Base-by-base conservation (phyloP, 805 yeast genomes). In the Barnettozyma sucrosica region DNA sequence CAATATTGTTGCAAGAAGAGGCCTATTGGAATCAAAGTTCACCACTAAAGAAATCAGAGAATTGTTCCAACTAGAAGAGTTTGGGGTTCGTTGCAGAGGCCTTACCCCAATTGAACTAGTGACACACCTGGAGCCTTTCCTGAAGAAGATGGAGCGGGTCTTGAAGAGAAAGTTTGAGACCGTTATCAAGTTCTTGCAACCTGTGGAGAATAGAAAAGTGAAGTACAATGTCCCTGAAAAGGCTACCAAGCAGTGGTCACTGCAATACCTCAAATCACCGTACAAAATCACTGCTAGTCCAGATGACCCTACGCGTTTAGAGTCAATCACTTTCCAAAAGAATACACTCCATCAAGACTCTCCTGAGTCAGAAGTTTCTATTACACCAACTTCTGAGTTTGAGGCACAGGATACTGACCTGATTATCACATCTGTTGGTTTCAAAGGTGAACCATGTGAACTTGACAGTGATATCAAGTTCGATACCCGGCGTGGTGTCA, bases 1-100 rank as follows among this genome's bases (percentile, higher is more conserved):
- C 14, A 76, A 76, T 41, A 77, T 93, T 19, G 83, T 86, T 41
- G 99, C 90, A 2, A 76, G 99, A 56, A 75, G 97, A 60, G 97
- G 97, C 3, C 70, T 89, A 20, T 63, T 83, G 40, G 90, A 89
- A 55, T 81, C 93, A 39, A 93, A 96, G 23, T 93, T 90, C 63
- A 85, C 97, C 3, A 92, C 87, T 55, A 92, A 89, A 62, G 99
- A 93, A 64, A 74, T 92, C 21, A 75, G 97, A 60, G 98, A 93
- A 61, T 67, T 92, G 33, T 69, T 90, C 59, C 85, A 81, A 45
- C 64, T 89, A 47, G 72, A 68, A 46, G 66, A 70, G 26, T 67
- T 68, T 36, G 80, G 81, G 0, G 70, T 71, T 16, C 65, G 62
- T 11, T 77, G 84, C 47, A 61, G 64, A 10, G 80, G 81, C 3